Evolutionary conservation across 495 filamentous ascomycete genomes (phyloP), one percentile per base, ranked within the genome.

Genomic region (Cairneyella variabilis): DNA sequence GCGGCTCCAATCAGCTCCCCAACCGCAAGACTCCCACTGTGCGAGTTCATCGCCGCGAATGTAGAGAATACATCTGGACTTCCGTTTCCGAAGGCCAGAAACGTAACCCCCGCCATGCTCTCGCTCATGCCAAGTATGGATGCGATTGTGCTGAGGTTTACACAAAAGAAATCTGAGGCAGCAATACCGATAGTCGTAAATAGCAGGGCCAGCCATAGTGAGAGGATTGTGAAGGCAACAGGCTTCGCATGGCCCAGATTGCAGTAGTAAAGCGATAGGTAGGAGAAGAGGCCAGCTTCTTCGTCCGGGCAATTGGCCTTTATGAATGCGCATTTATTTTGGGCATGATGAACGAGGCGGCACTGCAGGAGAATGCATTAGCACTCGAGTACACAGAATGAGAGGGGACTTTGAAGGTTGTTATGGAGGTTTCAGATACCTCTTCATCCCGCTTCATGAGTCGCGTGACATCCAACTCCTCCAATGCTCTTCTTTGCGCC

Each of bases 181-280:
- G 95, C 95, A 58, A 97, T 96, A n/a, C 95, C 95, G 48, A 99
- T 96, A 1, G 95, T 97, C 57, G 85, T 91, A 64, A 99, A 99
- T 5, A 97, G 82, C 22, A 96, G 72, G n/a, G 80, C 86, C 5
- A 96, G 74, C 95, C 95, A 99, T 37, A 83, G 51, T 23, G 86
- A 73, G 26, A 99, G 70, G 26, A 96, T 74, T 3, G 73, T 66
- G 60, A 97, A 91, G 18, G 89, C 90, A 48, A 96, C 44, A 2
- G 84, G 82, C 61, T 89, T 80, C n/a, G 73, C 83, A 56, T 83
- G 67, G 43, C 75, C 77, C 21, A 95, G 71, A 23, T 73, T 70
- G 75, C 95, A 99, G 66, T 97, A 99, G 71, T 96, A 97, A 28
- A 99, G 77, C 12, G 82, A 77, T 14, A 99, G 80, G 69, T 97